A percentile compares a stretch with the other conserved stretches of the same genome.
phyloP scores from a whole-genome alignment of 805 yeast species.

The Starmera quercuum region DNA sequence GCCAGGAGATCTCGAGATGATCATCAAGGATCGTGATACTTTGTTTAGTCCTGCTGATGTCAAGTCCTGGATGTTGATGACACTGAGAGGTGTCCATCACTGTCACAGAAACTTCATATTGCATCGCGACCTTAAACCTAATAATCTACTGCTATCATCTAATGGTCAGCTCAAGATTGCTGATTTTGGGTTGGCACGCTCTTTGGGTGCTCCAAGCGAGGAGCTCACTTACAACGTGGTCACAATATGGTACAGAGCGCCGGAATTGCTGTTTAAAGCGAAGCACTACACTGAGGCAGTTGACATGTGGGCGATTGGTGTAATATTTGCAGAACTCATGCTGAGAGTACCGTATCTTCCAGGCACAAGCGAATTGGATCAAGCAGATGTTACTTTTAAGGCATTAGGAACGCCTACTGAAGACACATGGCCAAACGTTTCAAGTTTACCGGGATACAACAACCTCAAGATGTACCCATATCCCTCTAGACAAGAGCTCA shows the following conservation, averaged over 20 bases:
- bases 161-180: conserved; percentile 87
- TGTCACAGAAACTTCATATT: conserved; percentile 87
- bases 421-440: conserved; percentile 83
- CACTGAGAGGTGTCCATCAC: conserved; percentile 89
- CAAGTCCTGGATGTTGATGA: conserved; percentile 92
- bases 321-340: conserved; percentile 94
- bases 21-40: conserved; percentile 71
- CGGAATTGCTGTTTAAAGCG: conserved; percentile 85
- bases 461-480: conserved; percentile 72
- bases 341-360: conserved; percentile 91
- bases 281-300: conserved; percentile 83
- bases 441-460: conserved; percentile 69
- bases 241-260: conserved; percentile 97
- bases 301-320: conserved; percentile 95
- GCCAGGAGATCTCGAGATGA: conserved; percentile 85
- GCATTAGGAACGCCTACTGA: conserved; percentile 97
- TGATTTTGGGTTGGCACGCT: conserved; percentile 94
- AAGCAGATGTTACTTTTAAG: conserved; percentile 84
- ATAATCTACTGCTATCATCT: conserved; percentile 80
- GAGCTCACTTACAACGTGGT: conserved; percentile 88
- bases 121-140: conserved; percentile 92
- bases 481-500: conserved; percentile 72
- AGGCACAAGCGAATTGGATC: conserved; percentile 85
- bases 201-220: conserved; percentile 71
- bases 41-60: conserved; percentile 81